Conservation (phyloP, 179 eudicot species). For the Vitellaria paradoxa region DNA sequence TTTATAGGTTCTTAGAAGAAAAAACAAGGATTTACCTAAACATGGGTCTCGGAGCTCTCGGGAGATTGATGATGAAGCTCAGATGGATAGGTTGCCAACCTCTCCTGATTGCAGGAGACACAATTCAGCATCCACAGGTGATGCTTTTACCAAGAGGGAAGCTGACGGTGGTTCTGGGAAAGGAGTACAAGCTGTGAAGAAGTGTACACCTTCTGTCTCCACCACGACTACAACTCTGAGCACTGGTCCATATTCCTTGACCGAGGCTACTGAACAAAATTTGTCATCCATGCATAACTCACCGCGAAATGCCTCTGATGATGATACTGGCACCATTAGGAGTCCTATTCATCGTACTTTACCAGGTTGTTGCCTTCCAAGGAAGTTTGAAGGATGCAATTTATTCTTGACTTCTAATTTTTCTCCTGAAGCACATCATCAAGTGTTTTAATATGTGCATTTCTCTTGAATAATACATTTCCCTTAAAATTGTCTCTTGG, state of each 20-base stretch:
- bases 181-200: constrained; percentile 39
- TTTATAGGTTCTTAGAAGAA: constrained; percentile 67
- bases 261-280: constrained; percentile 47
- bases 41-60: constrained; percentile 47
- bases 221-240: constrained; percentile 27
- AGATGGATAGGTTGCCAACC: constrained; percentile 43
- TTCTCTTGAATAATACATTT: too few relatives aligned
- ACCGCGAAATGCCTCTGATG: constrained; percentile 51
- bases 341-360: constrained; percentile 64
- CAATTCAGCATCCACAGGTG: constrained; percentile 40
- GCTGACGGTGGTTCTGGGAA: constrained; percentile 36
- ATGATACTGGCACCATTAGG: constrained; percentile 45
- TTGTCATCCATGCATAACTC: constrained; percentile 38
- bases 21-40: constrained; percentile 54
- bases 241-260: constrained; percentile 51
- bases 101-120: constrained; percentile 46
- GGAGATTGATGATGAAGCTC: constrained; percentile 55
- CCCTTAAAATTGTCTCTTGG: too few relatives aligned
- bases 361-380: constrained; percentile 60
- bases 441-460: too few relatives aligned
- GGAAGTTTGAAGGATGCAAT: background rate
- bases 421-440: background rate
- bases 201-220: constrained; percentile 36
- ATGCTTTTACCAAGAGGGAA: constrained; percentile 45
- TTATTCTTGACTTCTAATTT: background rate